Conservation (phyloP, 2,329 filamentous ascomycete species). For the Zymoseptoria pseudotritici region DNA sequence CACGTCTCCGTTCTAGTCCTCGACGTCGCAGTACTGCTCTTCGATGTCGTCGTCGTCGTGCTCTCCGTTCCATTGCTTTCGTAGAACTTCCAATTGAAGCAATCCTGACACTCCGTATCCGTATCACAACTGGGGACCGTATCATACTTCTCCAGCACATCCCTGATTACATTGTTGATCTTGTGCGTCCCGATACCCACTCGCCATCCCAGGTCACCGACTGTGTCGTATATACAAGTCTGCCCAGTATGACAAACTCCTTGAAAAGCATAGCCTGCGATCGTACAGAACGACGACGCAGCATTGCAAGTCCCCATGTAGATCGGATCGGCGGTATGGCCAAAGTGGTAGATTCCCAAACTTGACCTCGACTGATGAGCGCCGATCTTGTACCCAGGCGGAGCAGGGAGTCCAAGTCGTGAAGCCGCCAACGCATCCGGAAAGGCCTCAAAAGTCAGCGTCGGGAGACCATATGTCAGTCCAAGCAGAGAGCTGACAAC, state of each 20-base stretch:
- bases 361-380: slow-evolving; percentile 60
- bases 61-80: slow-evolving; percentile 84
- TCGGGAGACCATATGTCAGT: slow-evolving; percentile 81
- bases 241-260: slow-evolving; percentile 83
- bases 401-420: slow-evolving; percentile 75
- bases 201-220: slow-evolving; percentile 84
- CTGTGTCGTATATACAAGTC: slow-evolving; percentile 87
- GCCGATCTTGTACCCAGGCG: slow-evolving; percentile 67
- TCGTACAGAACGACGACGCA: slow-evolving; percentile 78
- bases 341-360: slow-evolving; percentile 82
- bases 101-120: slow-evolving; percentile 76
- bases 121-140: slow-evolving; percentile 66
- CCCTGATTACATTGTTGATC: slow-evolving; percentile 78
- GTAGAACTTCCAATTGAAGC: slow-evolving; percentile 88
- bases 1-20: slow-evolving; percentile 75
- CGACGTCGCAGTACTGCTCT: slow-evolving; percentile 47
- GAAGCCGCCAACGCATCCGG: slow-evolving; percentile 82
- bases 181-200: slow-evolving; percentile 87
- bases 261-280: slow-evolving; percentile 90
- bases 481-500: slow-evolving; percentile 82
- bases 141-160: slow-evolving; percentile 80
- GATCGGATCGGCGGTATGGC: slow-evolving; percentile 90
- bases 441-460: slow-evolving; percentile 88
- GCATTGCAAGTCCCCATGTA: slow-evolving; percentile 92
- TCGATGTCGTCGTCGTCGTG: slow-evolving; percentile 50